phyloP scores from a whole-genome alignment of 768 basidiomycete species.

The Cystobasidium tubakii region DNA sequence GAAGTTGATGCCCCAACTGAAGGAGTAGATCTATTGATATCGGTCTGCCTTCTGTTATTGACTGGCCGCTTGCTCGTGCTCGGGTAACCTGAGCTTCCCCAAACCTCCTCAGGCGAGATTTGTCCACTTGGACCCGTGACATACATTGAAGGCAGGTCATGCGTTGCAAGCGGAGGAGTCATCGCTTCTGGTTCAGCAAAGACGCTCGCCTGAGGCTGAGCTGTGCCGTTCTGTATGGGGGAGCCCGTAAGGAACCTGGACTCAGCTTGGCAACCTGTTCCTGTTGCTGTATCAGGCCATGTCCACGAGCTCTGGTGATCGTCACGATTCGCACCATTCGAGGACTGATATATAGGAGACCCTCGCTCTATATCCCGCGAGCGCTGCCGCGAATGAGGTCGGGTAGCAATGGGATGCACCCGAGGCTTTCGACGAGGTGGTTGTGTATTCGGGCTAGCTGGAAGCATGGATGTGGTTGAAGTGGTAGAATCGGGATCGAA shows the following conservation, averaged over 20 bases:
- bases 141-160: neutral
- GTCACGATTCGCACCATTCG: neutral
- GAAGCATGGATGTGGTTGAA: neutral
- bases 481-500: neutral
- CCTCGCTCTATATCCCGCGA: conserved; percentile 27
- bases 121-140: neutral
- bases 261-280: neutral
- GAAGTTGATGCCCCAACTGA: neutral
- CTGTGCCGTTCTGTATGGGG: too few species aligned
- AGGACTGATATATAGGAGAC: conserved; percentile 18
- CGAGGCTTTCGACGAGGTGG: neutral
- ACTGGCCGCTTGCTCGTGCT: neutral
- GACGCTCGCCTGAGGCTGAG: neutral
- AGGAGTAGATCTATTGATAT: neutral
- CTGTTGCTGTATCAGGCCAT: neutral
- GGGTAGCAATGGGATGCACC: conserved; percentile 10
- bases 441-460: neutral
- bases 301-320: neutral
- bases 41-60: neutral
- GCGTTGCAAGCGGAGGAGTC: neutral
- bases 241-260: neutral
- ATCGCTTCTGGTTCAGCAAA: neutral
- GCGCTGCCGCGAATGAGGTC: conserved; percentile 25
- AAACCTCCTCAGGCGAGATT: neutral
- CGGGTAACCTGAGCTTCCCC: neutral